Percentiles rank a stretch among this genome's conserved stretches.
These are phyloP conservation scores for Cotoneaster glaucophyllus DNA, from an alignment of 306 rosid species.

Conservation along the genomic window DNA sequence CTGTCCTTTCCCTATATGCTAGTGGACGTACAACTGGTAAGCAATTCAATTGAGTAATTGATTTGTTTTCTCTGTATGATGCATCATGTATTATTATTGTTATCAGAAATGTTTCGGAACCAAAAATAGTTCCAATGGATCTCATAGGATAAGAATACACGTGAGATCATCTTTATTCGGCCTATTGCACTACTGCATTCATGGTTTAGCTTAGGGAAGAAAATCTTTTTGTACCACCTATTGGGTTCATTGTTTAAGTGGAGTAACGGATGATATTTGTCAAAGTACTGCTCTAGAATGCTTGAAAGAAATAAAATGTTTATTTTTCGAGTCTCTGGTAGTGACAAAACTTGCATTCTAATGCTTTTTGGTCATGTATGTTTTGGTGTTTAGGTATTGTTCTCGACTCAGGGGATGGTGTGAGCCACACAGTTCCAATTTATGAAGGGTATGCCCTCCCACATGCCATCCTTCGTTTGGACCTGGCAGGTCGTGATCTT, in stretches of 20 bases:
- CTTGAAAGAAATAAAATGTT: neutral
- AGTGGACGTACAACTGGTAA: conserved; percentile 98
- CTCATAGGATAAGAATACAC: neutral
- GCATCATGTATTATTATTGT: neutral
- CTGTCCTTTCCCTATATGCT: conserved; percentile 95
- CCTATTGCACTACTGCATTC: neutral
- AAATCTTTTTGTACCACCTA: neutral
- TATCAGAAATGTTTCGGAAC: neutral
- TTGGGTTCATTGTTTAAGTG: neutral
- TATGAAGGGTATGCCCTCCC: conserved; percentile 98
- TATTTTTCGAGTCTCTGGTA: neutral
- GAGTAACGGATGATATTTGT: neutral
- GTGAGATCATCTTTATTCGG: too few species aligned
- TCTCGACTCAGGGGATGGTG: conserved; percentile 96
- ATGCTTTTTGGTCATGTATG: neutral
- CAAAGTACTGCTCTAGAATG: neutral
- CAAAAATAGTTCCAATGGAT: neutral
- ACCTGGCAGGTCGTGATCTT: conserved; percentile 96
- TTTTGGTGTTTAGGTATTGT: conserved; percentile 61
- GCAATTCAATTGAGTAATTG: conserved; percentile 3
- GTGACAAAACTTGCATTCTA: neutral
- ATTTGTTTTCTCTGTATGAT: neutral
- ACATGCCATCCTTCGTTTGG: conserved; percentile 96
- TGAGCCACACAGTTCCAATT: conserved; percentile 96
- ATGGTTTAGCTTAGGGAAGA: neutral